Evolutionary conservation across 345 rosid genomes (phyloP).

Genomic region (Dipteronia dyeriana): DNA sequence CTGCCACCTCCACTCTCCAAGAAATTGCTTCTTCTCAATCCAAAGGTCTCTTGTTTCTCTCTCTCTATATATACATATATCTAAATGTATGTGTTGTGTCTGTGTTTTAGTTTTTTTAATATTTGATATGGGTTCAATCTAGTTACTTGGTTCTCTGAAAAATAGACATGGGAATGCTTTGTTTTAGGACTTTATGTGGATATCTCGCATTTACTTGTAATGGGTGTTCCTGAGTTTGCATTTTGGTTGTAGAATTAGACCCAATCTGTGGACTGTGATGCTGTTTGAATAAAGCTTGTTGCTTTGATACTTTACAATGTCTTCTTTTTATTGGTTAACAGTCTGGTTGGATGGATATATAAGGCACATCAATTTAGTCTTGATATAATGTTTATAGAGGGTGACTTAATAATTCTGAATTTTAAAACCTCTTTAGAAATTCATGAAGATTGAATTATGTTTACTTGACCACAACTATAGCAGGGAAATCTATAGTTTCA

Average conservation of each 20-base stretch:
- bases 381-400: background rate
- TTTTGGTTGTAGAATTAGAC: background rate
- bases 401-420: background rate
- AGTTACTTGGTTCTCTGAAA: background rate
- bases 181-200: background rate
- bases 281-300: background rate
- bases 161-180: background rate
- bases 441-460: background rate
- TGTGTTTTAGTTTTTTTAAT: background rate
- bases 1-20: constrained; percentile 36
- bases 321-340: too few species aligned
- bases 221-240: background rate
- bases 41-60: constrained; percentile 42
- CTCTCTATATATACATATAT: background rate
- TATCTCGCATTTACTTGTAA: background rate
- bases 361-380: too few species aligned
- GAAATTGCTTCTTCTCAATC: constrained; percentile 45
- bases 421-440: background rate
- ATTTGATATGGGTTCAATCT: background rate
- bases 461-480: background rate
- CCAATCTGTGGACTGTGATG: background rate
- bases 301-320: background rate
- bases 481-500: background rate
- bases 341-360: too few species aligned
- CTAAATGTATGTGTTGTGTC: background rate